Conservation (phyloP, 495 filamentous ascomycete genomes). For the Daldinia bambusicola region DNA sequence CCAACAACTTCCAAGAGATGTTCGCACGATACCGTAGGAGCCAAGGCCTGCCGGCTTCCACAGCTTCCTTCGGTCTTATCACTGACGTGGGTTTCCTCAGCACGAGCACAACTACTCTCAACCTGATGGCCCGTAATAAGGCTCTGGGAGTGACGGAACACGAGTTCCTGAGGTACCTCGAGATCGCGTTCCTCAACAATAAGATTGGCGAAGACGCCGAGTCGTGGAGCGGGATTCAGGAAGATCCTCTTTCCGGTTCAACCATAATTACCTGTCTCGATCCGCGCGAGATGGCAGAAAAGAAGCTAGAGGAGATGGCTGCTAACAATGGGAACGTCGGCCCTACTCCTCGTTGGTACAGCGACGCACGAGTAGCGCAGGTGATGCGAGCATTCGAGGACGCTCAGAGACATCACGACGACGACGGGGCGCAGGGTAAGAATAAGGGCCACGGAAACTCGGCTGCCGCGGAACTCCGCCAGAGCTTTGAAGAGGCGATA, state of each 20-base stretch:
- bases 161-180: constrained; percentile 6
- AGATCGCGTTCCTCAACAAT: constrained; percentile 12
- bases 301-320: constrained; percentile 9
- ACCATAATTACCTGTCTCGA: constrained; percentile 12
- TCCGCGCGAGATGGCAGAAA: constrained; percentile 5
- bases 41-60: neutral
- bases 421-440: constrained; percentile 2
- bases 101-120: neutral
- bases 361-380: constrained; percentile 6
- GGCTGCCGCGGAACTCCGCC: constrained; percentile 2
- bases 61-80: constrained; percentile 2
- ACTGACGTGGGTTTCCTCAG: constrained; percentile 8
- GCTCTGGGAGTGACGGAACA: constrained; percentile 1
- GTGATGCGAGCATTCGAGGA: constrained; percentile 7
- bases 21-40: constrained; percentile 6
- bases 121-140: constrained; percentile 1
- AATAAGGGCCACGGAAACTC: constrained; percentile 10
- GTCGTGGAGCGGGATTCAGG: neutral
- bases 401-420: constrained; percentile 6
- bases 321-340: neutral
- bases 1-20: constrained; percentile 13
- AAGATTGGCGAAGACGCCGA: constrained; percentile 2
- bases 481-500: constrained; percentile 5
- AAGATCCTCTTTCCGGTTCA: constrained; percentile 12
- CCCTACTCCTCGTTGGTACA: constrained; percentile 16